Conservation (phyloP, 495 filamentous ascomycete genomes). For the Astrothelium subdiscretum region DNA sequence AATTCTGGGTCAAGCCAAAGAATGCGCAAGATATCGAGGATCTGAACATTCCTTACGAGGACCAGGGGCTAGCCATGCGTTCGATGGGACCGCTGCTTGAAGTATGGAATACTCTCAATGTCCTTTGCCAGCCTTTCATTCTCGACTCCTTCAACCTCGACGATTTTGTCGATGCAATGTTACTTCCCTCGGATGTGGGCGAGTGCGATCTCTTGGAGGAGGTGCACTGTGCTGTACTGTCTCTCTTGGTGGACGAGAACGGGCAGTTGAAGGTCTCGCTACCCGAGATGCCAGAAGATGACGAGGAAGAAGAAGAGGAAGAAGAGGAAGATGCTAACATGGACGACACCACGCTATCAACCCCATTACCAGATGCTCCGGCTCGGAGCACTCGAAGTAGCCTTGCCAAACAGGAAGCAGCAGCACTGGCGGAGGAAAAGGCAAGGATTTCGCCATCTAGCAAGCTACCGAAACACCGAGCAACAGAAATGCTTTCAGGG, state of each 20-base stretch:
- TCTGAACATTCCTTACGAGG: conserved; percentile 25
- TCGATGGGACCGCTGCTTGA: conserved; percentile 73
- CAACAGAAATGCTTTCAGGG: conserved; percentile 60
- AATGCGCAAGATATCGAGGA: conserved; percentile 32
- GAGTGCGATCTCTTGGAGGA: conserved; percentile 85
- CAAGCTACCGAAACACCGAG: conserved; percentile 35
- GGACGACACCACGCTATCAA: too few species aligned
- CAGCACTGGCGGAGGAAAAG: conserved; percentile 25
- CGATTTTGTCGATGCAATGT: conserved; percentile 83
- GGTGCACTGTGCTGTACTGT: conserved; percentile 82
- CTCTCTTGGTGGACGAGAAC: conserved; percentile 68
- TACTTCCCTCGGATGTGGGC: conserved; percentile 60
- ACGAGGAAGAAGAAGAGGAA: conserved; percentile 51
- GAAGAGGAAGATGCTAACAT: conserved; percentile 43
- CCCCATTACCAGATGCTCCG: conserved; percentile 42
- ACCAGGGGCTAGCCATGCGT: conserved; percentile 58
- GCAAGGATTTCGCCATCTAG: background rate
- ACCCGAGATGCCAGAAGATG: conserved; percentile 55
- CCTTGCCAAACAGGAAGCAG: conserved; percentile 66
- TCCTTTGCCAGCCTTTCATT: conserved; percentile 85
- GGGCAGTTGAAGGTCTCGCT: conserved; percentile 70
- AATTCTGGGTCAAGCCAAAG: conserved; percentile 49
- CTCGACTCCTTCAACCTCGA: conserved; percentile 97
- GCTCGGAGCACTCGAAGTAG: conserved; percentile 71
- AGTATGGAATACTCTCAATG: conserved; percentile 91